Percentiles rank a stretch among this genome's conserved stretches.
These are phyloP conservation scores for Neodidymelliopsis sp. DNA, from an alignment of 2,329 filamentous ascomycete species.

Conservation along the genomic window DNA sequence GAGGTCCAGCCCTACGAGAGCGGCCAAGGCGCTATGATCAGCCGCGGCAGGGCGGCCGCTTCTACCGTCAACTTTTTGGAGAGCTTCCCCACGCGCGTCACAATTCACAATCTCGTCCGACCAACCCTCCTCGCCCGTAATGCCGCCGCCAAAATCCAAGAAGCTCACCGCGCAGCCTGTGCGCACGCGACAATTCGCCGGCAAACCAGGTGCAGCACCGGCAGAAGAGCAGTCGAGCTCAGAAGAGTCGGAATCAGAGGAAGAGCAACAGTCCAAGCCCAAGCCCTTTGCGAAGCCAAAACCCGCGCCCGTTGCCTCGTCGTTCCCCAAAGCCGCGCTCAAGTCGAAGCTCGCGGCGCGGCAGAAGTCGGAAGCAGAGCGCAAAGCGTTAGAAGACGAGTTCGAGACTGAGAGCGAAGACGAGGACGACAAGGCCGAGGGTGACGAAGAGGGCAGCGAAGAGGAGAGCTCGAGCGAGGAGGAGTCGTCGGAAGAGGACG, in stretches of 20 bases:
- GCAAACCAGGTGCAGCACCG: conserved; percentile 69
- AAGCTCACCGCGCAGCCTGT: conserved; percentile 93
- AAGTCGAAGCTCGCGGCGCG: conserved; percentile 52
- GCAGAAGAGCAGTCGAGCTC: conserved; percentile 50
- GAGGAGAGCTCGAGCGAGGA: conserved; percentile 34
- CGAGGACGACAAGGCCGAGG: conserved; percentile 22
- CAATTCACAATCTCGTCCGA: not conserved
- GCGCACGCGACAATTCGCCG: conserved; percentile 81
- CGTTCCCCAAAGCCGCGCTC: conserved; percentile 55
- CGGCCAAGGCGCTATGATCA: conserved; percentile 10
- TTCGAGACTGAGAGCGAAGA: conserved; percentile 65
- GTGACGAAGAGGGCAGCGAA: conserved; percentile 20
- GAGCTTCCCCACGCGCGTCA: conserved; percentile 4
- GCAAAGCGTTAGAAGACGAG: conserved; percentile 58
- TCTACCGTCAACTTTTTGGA: conserved; percentile 11
- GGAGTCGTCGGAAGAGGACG: conserved; percentile 59
- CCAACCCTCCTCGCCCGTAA: conserved; percentile 6
- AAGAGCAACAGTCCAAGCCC: conserved; percentile 57
- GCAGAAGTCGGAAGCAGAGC: conserved; percentile 40
- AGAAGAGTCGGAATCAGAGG: conserved; percentile 60
- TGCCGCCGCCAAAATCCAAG: conserved; percentile 67
- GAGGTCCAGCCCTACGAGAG: conserved; percentile 8
- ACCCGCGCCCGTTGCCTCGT: conserved; percentile 54
- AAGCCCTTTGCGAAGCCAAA: conserved; percentile 44
- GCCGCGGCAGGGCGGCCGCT: conserved; percentile 6